These are phyloP conservation scores for Aquanectria penicillioides DNA, from an alignment of 2,329 filamentous ascomycete genomes.

Conservation along the genomic window DNA sequence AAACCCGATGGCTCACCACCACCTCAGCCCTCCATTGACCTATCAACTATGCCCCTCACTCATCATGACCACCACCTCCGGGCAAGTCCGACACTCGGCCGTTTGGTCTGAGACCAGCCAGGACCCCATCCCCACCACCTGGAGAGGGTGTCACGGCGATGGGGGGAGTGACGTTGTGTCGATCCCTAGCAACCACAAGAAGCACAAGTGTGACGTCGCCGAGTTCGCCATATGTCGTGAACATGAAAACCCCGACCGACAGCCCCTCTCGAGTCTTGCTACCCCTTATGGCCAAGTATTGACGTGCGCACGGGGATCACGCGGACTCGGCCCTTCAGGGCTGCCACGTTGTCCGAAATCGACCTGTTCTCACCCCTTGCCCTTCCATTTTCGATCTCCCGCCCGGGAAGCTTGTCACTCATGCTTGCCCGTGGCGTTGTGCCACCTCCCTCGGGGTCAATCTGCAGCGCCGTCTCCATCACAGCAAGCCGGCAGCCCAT, in stretches of 20 bases:
- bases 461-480: conserved; percentile 4
- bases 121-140: too few species aligned
- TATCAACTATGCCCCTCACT: conserved; percentile 2
- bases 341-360: conserved; percentile 15
- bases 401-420: too few species aligned
- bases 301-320: conserved; percentile 12
- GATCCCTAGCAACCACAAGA: neutral
- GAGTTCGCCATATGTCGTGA: too few species aligned
- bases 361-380: neutral
- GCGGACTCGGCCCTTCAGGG: conserved; percentile 10
- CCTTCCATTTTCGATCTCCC: neutral
- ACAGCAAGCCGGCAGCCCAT: conserved; percentile 21
- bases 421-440: neutral
- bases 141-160: neutral
- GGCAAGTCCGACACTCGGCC: neutral
- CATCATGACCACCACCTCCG: conserved; percentile 6
- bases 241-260: too few species aligned
- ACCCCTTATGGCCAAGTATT: conserved; percentile 26
- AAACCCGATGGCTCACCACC: neutral
- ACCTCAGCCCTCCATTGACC: neutral
- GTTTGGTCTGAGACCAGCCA: neutral
- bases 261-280: conserved; percentile 35
- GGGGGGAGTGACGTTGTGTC: conserved; percentile 7
- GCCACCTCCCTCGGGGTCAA: neutral
- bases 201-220: neutral